Base-by-base conservation (phyloP, 2,329 filamentous ascomycete genomes). In the Fonsecaea multimorphosa region DNA sequence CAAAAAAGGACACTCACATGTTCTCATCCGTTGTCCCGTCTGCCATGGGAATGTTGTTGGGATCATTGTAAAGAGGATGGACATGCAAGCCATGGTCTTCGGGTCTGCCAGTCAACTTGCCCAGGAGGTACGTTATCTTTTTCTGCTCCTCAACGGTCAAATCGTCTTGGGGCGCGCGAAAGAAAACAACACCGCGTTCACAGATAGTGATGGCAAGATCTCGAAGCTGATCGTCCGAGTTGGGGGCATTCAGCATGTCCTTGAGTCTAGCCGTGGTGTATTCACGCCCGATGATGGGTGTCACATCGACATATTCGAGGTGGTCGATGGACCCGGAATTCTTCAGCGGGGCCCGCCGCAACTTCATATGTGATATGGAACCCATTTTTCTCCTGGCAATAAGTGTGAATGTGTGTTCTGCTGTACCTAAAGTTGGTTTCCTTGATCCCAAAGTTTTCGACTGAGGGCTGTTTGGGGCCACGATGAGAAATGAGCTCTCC, bases 111-210 rank as follows among this genome's bases (percentile, higher is more conserved):
- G 81, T 79, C 32, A 81, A 71, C 12, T 75, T 71, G 3, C 80
- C 82, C 29, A 84, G 73, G 16, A 77, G 77, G 56, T 82, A 74
- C 61, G 80, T 79, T 38, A 84, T 77, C 12, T 80, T 74, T 68
- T 78, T 81, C 76, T 82, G 80, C 70, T 81, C 77, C 8, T 73
- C 74, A 24, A 79, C 78, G 3, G 76, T 79, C 22, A 81, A 76
- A 69, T 83, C 78, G 65, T 85, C 66, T 34, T 68, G 66, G 4
- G 66, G 82, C 44, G 80, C 75, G n/a, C 88, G 84, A 78, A 91
- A 89, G 78, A 91, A 90, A 29, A 90, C 87, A 2, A 91, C 89
- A 11, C 88, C 88, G 0, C 89, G 85, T 65, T 86, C 74, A 1
- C 81, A 83, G 70, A 84, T 61, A 29, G 55, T 63, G 24, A 59